phyloP scores from a whole-genome alignment of 441 rosid genomes.

The Brassica balearica region DNA sequence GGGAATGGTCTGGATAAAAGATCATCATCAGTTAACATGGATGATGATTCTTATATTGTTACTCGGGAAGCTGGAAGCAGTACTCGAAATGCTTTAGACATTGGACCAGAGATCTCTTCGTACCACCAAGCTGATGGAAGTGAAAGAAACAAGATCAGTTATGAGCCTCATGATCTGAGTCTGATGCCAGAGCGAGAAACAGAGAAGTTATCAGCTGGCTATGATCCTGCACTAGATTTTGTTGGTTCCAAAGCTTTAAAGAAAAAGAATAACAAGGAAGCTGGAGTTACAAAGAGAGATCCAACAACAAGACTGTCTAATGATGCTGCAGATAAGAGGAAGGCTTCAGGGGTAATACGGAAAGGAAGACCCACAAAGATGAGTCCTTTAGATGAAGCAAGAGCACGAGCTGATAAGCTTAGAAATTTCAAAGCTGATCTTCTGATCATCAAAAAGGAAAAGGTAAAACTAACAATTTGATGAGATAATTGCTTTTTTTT shows the following conservation, averaged over 20 bases:
- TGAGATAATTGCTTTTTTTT: not conserved
- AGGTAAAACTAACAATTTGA: conserved; percentile 50
- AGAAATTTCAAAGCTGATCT: conserved; percentile 91
- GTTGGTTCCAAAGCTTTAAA: conserved; percentile 60
- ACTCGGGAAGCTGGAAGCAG: conserved; percentile 53
- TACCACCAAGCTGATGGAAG: conserved; percentile 51
- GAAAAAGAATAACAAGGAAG: conserved; percentile 58
- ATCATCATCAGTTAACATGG: conserved; percentile 53
- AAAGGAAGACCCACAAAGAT: conserved; percentile 81
- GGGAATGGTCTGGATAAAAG: conserved; percentile 52
- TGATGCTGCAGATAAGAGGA: conserved; percentile 65
- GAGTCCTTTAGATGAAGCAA: conserved; percentile 94
- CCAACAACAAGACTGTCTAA: conserved; percentile 59
- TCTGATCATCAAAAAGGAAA: conserved; percentile 92
- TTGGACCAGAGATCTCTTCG: conserved; percentile 69
- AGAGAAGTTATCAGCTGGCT: conserved; percentile 62
- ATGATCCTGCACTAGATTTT: conserved; percentile 86
- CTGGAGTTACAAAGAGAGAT: conserved; percentile 68
- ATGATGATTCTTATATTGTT: conserved; percentile 86
- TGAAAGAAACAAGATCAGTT: conserved; percentile 52
- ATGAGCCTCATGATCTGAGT: conserved; percentile 84
- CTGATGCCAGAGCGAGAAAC: conserved; percentile 77
- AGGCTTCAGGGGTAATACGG: conserved; percentile 75
- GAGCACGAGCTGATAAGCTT: conserved; percentile 90
- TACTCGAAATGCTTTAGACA: conserved; percentile 60